Evolutionary conservation across 208 protist species (phyloP).

Genomic region (Tritrichomonas foetus): DNA sequence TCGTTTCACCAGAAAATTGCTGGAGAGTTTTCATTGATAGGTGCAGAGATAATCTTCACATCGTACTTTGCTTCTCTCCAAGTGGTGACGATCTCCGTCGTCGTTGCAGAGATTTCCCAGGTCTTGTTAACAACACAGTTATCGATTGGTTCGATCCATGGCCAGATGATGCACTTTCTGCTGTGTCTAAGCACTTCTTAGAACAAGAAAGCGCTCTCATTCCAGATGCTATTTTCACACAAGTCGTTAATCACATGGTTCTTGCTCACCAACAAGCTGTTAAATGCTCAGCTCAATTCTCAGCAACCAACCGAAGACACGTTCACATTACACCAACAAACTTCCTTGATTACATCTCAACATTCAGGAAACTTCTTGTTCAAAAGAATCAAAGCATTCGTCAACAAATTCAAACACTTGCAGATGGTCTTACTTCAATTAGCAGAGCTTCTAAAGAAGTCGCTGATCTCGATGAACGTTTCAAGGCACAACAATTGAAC

Average conservation of each 20-base stretch:
- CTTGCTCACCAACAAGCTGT: conserved; percentile 79
- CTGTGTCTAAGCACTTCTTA: conserved; percentile 74
- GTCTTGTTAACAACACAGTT: conserved; percentile 92
- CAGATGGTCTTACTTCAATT: conserved; percentile 88
- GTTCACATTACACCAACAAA: conserved; percentile 98
- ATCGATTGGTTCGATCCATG: conserved; percentile 98
- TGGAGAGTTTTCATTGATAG: conserved; percentile 91
- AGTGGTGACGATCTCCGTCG: conserved; percentile 82
- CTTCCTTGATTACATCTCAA: conserved; percentile 92
- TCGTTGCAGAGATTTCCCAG: conserved; percentile 92
- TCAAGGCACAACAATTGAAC: neutral
- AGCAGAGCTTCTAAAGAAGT: conserved; percentile 84
- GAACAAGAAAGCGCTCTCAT: conserved; percentile 52
- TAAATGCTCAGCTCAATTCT: conserved; percentile 73
- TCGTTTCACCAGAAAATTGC: conserved; percentile 83
- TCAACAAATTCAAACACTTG: conserved; percentile 81
- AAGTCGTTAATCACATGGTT: conserved; percentile 87
- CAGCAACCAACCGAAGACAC: conserved; percentile 77
- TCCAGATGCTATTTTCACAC: conserved; percentile 8
- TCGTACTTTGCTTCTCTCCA: conserved; percentile 95
- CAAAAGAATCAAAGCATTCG: conserved; percentile 81
- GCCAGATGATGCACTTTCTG: conserved; percentile 85
- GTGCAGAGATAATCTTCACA: conserved; percentile 92
- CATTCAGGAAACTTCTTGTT: conserved; percentile 81
- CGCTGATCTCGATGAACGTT: conserved; percentile 68